A percentile compares a stretch with the other conserved stretches of the same genome.
These are phyloP conservation scores for Leccinum variicolor DNA, from an alignment of 768 basidiomycete species.

Conservation along the genomic window DNA sequence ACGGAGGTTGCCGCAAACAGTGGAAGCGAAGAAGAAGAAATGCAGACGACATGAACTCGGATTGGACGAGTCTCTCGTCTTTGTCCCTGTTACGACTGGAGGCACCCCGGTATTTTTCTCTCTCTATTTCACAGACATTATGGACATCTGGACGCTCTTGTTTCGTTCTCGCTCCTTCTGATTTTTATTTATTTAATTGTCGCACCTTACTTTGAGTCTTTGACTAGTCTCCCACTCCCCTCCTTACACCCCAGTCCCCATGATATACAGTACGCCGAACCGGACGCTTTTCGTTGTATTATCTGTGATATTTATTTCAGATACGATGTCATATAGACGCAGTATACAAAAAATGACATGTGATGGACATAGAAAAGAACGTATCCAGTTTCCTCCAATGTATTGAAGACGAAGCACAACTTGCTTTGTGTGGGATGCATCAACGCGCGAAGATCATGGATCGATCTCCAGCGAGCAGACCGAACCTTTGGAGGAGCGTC, in stretches of 20 bases:
- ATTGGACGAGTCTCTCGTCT: not conserved
- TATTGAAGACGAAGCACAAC: not conserved
- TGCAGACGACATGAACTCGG: slow-evolving; percentile 22
- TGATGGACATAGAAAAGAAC: not conserved
- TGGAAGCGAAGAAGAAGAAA: not conserved
- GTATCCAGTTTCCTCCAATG: not conserved
- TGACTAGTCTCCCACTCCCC: not conserved
- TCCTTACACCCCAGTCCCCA: not conserved
- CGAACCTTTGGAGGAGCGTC: not conserved
- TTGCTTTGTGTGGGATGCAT: not conserved
- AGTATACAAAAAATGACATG: not conserved
- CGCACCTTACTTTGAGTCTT: not conserved
- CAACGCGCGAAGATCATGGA: not conserved
- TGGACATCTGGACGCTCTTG: not conserved
- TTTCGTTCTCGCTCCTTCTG: not conserved
- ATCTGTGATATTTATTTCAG: slow-evolving; percentile 1
- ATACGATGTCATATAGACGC: slow-evolving; percentile 5
- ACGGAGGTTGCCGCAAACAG: not conserved
- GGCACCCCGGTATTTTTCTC: not conserved
- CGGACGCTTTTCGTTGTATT: not conserved
- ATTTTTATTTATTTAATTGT: not conserved
- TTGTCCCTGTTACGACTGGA: not conserved
- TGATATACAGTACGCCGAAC: not conserved
- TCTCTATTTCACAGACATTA: not conserved
- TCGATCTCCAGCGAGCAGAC: not conserved